A percentile compares a stretch with the other conserved stretches of the same genome.
These are phyloP conservation scores for Yarrowia sp. DNA, from an alignment of 805 yeast genomes.

Conservation along the genomic window DNA sequence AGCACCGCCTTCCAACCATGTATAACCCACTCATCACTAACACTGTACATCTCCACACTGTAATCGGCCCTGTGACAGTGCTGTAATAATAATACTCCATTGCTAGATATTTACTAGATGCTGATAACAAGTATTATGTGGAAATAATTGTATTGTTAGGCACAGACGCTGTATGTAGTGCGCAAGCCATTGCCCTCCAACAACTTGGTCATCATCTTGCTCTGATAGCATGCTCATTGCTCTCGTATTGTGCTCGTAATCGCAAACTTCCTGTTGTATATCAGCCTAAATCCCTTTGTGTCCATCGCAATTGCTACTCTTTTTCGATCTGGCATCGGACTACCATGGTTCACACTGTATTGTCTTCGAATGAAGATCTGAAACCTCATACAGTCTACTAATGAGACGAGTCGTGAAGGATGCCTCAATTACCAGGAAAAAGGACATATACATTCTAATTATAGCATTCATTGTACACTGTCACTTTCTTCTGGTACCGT, in stretches of 20 bases:
- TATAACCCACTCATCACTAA: background rate
- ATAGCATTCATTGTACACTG: too few species aligned
- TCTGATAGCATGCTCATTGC: background rate
- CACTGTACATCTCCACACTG: background rate
- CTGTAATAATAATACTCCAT: background rate
- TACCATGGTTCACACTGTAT: constrained; percentile 4
- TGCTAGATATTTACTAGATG: background rate
- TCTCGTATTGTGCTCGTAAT: background rate
- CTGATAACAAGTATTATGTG: background rate
- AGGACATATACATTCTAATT: too few species aligned
- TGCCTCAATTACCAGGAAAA: background rate
- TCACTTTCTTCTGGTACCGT: too few species aligned
- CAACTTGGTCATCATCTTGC: background rate
- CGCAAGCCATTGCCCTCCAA: background rate
- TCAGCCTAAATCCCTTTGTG: background rate
- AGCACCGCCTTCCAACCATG: background rate
- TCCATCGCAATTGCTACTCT: background rate
- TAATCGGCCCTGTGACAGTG: background rate
- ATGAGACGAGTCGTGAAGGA: background rate
- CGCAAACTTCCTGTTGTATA: background rate
- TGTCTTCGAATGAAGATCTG: background rate
- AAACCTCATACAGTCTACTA: background rate
- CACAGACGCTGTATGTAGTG: background rate
- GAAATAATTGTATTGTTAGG: background rate
- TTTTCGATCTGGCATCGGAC: constrained; percentile 1